Evolutionary conservation across 176 grass and related monocot genomes (phyloP), one percentile per base, ranked within the genome.

Genomic region (Thinopyrum elongatum): DNA sequence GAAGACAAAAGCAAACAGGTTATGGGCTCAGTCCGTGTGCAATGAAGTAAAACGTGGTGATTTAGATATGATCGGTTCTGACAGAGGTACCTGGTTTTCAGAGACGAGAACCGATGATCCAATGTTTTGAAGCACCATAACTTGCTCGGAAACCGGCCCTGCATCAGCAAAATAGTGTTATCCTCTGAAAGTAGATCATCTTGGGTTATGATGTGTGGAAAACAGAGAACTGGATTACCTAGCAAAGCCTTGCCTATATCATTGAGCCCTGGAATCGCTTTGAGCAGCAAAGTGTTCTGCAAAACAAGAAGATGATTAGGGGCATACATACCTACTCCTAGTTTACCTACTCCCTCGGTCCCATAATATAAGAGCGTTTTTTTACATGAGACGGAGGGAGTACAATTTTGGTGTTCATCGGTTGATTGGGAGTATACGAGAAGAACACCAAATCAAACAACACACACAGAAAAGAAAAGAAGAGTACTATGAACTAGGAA

Each of bases 91-190:
- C 95, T 98, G 95, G 82, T 92, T 98, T 89, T 90, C 90, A 78
- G 93, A 98, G 81, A 98, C 95, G 65, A 93, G 95, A 44, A 98
- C 83, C 74, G 95, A 95, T 38, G 93, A 88, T 57, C 91, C 95
- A 25, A 98, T 98, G 87, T 98, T 98, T 74, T 98, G 93, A 47
- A 98, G 95, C 47, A 98, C 89, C 95, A 98, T 94, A 89, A 98
- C 85, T 82, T 95, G 95, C 70, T 98, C 95, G 0, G 95, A 68
- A 66, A 98, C 81, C 0, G 93, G 93, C 13, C 89, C 93, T 94
- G 87, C 34, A 77, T 30, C 65, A 86, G 49, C 36, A 87, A 41
- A 77, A 65, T 60, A 11, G 38, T 36, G 4, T 69, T 63, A 26
- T 21, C 41, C 29, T 36, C 44, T 70, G 12, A 7, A 7, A 63